Conservation (phyloP, 306 rosid genomes). For the Vigna radiata region DNA sequence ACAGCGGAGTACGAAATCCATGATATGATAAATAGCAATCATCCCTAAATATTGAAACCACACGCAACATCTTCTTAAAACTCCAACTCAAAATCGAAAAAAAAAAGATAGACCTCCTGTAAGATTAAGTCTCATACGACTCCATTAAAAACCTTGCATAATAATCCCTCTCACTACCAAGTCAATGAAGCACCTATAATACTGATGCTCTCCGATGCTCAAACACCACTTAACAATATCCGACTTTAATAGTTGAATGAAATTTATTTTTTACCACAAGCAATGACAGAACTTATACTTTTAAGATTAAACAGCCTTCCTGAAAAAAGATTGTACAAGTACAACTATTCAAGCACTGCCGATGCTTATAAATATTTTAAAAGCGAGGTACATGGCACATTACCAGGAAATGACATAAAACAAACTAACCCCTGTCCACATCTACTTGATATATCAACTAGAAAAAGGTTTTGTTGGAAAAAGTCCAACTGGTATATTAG, state of each 20-base stretch:
- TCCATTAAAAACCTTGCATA: not conserved
- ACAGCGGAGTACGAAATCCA: not conserved
- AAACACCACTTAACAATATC: slow-evolving; percentile 10
- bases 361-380: not conserved
- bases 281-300: slow-evolving; percentile 2
- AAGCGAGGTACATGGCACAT: not conserved
- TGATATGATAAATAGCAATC: too few relatives aligned
- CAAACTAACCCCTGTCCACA: not conserved
- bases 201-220: not conserved
- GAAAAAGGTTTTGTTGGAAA: not conserved
- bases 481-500: not conserved
- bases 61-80: too few relatives aligned
- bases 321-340: not conserved
- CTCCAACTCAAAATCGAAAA: too few relatives aligned
- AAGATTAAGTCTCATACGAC: not conserved
- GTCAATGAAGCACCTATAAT: not conserved
- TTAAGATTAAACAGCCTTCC: not conserved
- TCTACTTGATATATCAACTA: not conserved
- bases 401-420: not conserved
- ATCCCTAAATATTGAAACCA: not conserved
- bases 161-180: not conserved
- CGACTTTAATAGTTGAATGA: not conserved
- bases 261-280: not conserved
- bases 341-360: slow-evolving; percentile 9
- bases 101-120: not conserved